Conservation (phyloP, 164 flowering plant species). For the Magnolia kwangsiensis region DNA sequence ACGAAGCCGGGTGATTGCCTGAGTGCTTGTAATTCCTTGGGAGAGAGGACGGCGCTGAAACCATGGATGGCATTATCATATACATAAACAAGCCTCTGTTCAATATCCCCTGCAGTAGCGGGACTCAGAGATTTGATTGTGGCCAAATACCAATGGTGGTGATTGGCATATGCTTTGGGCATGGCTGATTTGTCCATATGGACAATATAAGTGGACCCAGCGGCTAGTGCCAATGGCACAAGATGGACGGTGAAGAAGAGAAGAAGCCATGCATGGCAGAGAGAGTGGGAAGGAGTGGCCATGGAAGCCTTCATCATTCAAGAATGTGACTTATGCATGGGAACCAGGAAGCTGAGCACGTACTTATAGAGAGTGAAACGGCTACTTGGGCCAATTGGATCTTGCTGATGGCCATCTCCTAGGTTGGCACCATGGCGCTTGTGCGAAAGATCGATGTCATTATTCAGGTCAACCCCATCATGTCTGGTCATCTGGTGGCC, state of each 20-base stretch:
- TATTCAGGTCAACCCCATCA: too few relatives aligned
- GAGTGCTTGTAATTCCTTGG: background rate
- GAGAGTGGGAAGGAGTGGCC: background rate
- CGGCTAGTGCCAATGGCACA: background rate
- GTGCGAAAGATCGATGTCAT: too few relatives aligned
- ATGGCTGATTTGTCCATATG: slow-evolving; percentile 57
- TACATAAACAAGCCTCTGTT: background rate
- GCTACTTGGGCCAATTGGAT: too few relatives aligned
- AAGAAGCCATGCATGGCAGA: slow-evolving; percentile 20
- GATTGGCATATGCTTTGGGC: slow-evolving; percentile 42
- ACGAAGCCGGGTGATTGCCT: slow-evolving; percentile 9
- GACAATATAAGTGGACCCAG: slow-evolving; percentile 37
- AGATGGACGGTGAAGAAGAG: slow-evolving; percentile 3
- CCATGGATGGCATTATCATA: slow-evolving; percentile 17
- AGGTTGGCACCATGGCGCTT: too few relatives aligned
- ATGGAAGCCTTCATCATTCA: background rate
- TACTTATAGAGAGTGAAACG: too few relatives aligned
- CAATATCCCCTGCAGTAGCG: background rate
- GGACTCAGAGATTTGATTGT: slow-evolving; percentile 25
- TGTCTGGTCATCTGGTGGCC: too few relatives aligned
- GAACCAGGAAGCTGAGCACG: too few relatives aligned
- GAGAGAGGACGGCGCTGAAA: slow-evolving; percentile 15
- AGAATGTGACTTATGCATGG: background rate
- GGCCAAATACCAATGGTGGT: slow-evolving; percentile 39
- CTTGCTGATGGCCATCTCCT: too few relatives aligned